phyloP scores from a whole-genome alignment of 2,329 filamentous ascomycete genomes.

The Sordariomycetes sp. region DNA sequence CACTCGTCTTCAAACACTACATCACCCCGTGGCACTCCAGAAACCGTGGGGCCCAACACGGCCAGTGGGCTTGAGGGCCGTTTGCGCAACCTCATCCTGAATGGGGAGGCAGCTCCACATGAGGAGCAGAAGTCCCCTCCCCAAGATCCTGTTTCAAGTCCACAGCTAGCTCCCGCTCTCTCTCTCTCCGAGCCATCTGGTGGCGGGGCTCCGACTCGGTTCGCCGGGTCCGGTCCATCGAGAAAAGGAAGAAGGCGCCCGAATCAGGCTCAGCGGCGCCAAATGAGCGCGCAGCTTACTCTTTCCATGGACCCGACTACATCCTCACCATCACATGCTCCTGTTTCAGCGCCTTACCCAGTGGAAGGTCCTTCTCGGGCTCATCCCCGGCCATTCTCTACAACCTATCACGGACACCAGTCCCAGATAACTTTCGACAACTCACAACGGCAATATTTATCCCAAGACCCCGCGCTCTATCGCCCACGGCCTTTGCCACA shows the following conservation, averaged over 20 bases:
- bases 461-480: neutral
- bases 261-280: slow-evolving; percentile 50
- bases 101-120: neutral
- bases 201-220: neutral
- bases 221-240: slow-evolving; percentile 7
- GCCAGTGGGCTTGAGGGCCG: neutral
- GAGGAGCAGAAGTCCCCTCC: neutral
- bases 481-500: neutral
- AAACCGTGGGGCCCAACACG: neutral
- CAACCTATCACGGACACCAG: neutral
- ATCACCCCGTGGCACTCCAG: neutral
- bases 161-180: neutral
- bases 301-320: slow-evolving; percentile 37
- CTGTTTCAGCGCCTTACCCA: neutral
- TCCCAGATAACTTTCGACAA: neutral
- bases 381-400: neutral
- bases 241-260: slow-evolving; percentile 32
- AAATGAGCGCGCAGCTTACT: slow-evolving; percentile 46
- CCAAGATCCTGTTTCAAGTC: neutral
- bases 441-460: neutral
- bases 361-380: neutral
- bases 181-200: neutral
- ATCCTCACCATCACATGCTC: slow-evolving; percentile 7
- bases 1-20: neutral
- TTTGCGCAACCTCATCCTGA: neutral